Conservation (phyloP, 768 basidiomycete genomes). For the Neoboletus magnificus region DNA sequence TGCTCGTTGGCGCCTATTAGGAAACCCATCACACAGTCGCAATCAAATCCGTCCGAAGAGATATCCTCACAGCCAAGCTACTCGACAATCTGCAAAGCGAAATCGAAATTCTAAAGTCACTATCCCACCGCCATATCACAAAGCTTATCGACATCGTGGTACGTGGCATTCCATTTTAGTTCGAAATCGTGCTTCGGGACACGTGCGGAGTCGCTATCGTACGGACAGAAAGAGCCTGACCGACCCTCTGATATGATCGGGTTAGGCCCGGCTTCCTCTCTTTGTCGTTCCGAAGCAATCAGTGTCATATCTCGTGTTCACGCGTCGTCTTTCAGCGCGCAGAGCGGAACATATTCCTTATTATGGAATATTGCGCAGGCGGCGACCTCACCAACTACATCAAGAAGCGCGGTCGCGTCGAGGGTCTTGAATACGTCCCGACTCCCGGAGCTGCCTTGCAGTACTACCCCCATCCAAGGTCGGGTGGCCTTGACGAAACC, state of each 20-base stretch:
- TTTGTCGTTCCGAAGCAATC: neutral
- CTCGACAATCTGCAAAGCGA: constrained; percentile 98
- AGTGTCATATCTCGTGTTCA: constrained; percentile 8
- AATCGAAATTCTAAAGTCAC: constrained; percentile 92
- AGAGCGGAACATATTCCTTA: constrained; percentile 81
- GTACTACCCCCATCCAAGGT: constrained; percentile 88
- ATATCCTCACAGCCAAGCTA: constrained; percentile 85
- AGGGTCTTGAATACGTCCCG: constrained; percentile 81
- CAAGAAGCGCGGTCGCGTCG: constrained; percentile 93
- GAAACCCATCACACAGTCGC: constrained; percentile 79
- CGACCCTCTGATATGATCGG: neutral
- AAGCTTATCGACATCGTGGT: constrained; percentile 92
- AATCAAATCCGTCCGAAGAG: constrained; percentile 89
- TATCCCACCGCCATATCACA: constrained; percentile 92
- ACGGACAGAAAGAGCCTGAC: neutral
- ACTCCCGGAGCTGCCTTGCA: constrained; percentile 63
- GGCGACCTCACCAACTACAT: constrained; percentile 96
- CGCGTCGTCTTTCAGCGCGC: constrained; percentile 47
- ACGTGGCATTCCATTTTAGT: constrained; percentile 22
- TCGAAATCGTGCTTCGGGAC: neutral
- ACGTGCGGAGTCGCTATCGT: neutral
- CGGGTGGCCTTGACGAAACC: constrained; percentile 86
- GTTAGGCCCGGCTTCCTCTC: neutral
- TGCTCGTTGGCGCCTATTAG: constrained; percentile 37
- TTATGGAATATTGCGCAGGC: constrained; percentile 97